Evolutionary conservation across 23 red algal genomes (phyloP), one percentile per base, ranked within the genome.

Genomic region (Gracilariopsis chorda): DNA sequence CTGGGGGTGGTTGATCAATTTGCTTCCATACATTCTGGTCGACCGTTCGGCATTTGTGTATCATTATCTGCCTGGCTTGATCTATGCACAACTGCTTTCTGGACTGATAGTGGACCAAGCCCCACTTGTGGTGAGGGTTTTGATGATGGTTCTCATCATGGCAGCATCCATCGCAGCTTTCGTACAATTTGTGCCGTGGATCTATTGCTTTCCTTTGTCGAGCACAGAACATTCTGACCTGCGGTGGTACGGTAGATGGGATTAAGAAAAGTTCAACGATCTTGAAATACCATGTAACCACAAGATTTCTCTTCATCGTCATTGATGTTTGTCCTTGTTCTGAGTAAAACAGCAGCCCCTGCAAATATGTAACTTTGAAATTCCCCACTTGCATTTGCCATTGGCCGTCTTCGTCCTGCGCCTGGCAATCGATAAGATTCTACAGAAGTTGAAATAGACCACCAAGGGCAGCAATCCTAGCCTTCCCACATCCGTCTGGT

Each of bases 41-140:
- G 76, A 92, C 80, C 92, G 96, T 23, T 81, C 96, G 5, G 96
- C 96, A 48, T 98, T 98, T 75, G 77, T 98, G 10, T 98, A 98
- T 52, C 96, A 98, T 89, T 98, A 98, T 55, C 45, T 98, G 24
- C 96, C 96, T 16, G 92, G 92, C 19, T 83, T 98, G 11, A 83
- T 93, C 40, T 94, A 98, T 70, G 96, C 87, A 23, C 74, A 93
- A 48, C 59, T 98, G 69, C 56, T 98, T 19, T 55, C 92, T 19
- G 96, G 89, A n/a, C 51, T 84, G 17, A 68, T 98, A 46, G 75
- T 95, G 13, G 93, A 98, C 51, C 67, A 80, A 51, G 82, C 93
- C 21, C 92, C 93, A 53, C 32, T 57, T n/a, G 43, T 55, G 13
- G 13, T 59, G 19, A 52, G 78, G 34, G 32, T 78, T n/a, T 25